Evolutionary conservation across 2,329 filamentous ascomycete species (phyloP).

Genomic region (Botryotinia globosa): DNA sequence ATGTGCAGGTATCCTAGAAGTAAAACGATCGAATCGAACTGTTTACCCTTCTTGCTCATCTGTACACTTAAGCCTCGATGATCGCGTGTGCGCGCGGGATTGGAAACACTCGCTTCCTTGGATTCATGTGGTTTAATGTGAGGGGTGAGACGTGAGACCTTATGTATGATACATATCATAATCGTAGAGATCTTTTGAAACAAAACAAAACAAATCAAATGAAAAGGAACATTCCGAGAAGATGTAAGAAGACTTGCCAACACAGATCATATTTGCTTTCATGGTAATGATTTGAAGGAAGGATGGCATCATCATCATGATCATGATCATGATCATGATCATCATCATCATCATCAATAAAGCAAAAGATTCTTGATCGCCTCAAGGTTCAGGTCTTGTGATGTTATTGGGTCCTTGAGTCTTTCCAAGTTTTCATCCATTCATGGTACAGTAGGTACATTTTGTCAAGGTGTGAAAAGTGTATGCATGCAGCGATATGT

Average conservation of each 20-base stretch:
- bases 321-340: too few species aligned
- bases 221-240: background rate
- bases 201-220: background rate
- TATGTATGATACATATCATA: background rate
- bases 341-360: background rate
- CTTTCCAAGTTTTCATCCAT: background rate
- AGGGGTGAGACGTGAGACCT: background rate
- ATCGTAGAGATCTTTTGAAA: background rate
- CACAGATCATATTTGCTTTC: background rate
- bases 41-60: background rate
- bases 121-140: background rate
- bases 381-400: background rate
- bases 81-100: slow-evolving; percentile 5
- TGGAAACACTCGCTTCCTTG: background rate
- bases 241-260: background rate
- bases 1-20: background rate
- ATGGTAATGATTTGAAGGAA: background rate
- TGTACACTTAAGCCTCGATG: background rate
- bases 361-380: background rate
- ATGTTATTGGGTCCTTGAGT: background rate
- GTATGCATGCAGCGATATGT: slow-evolving; percentile 8
- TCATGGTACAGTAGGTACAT: background rate
- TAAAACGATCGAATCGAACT: background rate
- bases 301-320: background rate
- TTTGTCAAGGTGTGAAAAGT: background rate